Percentiles rank a stretch among this genome's conserved stretches.
Conservation (phyloP, 148 eudicot species). For the Amaranthus palmeri region DNA sequence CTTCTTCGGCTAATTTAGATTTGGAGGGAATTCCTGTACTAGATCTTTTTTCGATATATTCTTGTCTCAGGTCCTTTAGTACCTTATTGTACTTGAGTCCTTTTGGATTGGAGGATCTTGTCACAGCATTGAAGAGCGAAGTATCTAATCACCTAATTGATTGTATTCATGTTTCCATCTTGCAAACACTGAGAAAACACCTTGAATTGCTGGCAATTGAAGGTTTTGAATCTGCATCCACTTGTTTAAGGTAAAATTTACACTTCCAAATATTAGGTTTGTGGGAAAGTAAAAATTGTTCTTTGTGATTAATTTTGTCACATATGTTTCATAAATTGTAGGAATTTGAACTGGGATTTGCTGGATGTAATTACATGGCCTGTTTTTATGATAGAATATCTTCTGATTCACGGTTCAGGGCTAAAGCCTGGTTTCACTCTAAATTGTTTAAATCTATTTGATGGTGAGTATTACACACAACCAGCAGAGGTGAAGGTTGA, state of each 20-base stretch:
- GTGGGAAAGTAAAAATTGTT: conserved; percentile 1
- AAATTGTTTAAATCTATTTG: conserved; percentile 47
- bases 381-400: conserved; percentile 69
- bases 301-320: conserved; percentile 11
- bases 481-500: conserved; percentile 58
- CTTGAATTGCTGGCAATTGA: conserved; percentile 63
- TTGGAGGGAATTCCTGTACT: conserved; percentile 53
- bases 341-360: conserved; percentile 90
- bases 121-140: conserved; percentile 53
- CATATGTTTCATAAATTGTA: conserved; percentile 26
- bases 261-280: conserved; percentile 9
- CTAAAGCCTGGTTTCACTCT: conserved; percentile 49
- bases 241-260: conserved; percentile 69
- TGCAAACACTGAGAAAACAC: conserved; percentile 71
- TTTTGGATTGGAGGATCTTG: conserved; percentile 81
- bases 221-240: conserved; percentile 55
- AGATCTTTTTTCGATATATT: conserved; percentile 80
- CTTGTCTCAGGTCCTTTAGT: conserved; percentile 87
- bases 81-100: conserved; percentile 80
- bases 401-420: conserved; percentile 53
- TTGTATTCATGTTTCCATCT: conserved; percentile 68
- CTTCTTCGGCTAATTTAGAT: conserved; percentile 56
- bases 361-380: conserved; percentile 95
- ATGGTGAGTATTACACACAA: conserved; percentile 64
- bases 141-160: conserved; percentile 61